Evolutionary conservation across 2,329 filamentous ascomycete species (phyloP).

Genomic region (Sclerotinia spermophila): DNA sequence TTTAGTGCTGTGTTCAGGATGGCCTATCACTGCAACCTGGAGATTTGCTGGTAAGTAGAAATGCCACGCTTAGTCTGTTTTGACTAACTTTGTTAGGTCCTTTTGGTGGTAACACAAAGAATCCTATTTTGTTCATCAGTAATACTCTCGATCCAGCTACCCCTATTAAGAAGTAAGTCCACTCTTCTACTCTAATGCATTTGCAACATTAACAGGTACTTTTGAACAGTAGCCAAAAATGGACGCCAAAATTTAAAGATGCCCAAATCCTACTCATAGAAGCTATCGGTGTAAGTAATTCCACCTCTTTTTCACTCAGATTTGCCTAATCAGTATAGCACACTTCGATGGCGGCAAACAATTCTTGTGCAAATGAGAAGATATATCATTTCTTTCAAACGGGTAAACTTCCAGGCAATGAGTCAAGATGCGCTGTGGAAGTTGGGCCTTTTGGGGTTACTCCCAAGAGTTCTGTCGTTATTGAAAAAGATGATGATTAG

Average conservation of each 20-base stretch:
- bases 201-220: background rate
- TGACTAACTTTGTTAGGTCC: constrained; percentile 24
- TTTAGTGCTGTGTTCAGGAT: constrained; percentile 36
- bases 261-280: constrained; percentile 48
- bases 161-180: constrained; percentile 28
- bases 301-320: constrained; percentile 26
- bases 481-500: too few relatives aligned
- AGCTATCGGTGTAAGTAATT: constrained; percentile 45
- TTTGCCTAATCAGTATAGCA: constrained; percentile 10
- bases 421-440: constrained; percentile 20
- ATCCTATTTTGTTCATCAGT: constrained; percentile 38
- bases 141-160: constrained; percentile 38
- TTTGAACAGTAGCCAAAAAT: constrained; percentile 27
- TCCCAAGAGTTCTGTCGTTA: background rate
- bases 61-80: too few relatives aligned
- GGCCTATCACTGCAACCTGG: constrained; percentile 32
- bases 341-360: constrained; percentile 9
- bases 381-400: constrained; percentile 23
- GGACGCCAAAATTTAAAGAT: constrained; percentile 39
- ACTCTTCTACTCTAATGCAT: background rate
- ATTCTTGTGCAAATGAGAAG: constrained; percentile 21
- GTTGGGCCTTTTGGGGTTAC: constrained; percentile 20
- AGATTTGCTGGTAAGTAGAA: constrained; percentile 22
- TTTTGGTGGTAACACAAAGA: constrained; percentile 36
- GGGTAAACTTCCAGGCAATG: constrained; percentile 15